Percentiles rank a stretch among this genome's conserved stretches.
Conservation (phyloP, 176 grass and related monocot genomes). For the Phyllostachys edulis region DNA sequence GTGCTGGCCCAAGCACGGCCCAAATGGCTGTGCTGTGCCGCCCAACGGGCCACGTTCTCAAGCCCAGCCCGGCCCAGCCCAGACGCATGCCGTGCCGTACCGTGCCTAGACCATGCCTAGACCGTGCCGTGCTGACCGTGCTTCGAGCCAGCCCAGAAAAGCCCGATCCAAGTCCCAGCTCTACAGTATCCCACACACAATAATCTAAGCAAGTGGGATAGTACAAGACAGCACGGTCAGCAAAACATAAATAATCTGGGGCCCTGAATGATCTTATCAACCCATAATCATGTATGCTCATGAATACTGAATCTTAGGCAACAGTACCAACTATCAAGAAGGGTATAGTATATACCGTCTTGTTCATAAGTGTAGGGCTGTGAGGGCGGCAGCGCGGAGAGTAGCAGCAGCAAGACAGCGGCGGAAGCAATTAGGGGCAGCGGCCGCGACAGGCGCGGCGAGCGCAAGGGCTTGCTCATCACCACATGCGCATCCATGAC, state of each 20-base stretch:
- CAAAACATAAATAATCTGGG: not conserved
- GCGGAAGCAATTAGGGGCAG: conserved; percentile 15
- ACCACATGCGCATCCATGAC: conserved; percentile 9
- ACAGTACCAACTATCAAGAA: not conserved
- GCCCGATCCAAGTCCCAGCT: too few species aligned
- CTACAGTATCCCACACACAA: not conserved
- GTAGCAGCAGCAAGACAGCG: conserved; percentile 38
- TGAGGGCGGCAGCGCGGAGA: conserved; percentile 38
- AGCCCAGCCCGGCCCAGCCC: too few species aligned
- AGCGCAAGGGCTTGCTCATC: not conserved
- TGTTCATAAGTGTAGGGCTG: conserved; percentile 54
- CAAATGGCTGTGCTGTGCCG: too few species aligned
- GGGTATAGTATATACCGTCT: conserved; percentile 39
- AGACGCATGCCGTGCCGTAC: too few species aligned
- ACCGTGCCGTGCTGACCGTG: too few species aligned
- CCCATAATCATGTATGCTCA: not conserved
- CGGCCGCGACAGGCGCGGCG: not conserved
- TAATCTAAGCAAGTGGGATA: not conserved
- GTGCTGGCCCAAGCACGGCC: too few species aligned
- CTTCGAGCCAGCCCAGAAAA: too few species aligned
- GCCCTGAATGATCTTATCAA: not conserved
- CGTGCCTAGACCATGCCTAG: too few species aligned
- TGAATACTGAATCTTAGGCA: not conserved
- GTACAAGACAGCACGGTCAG: not conserved
- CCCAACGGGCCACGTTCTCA: too few species aligned